Conservation (phyloP, 371 early-diverging fungal species). For the Mortierella sp. region DNA sequence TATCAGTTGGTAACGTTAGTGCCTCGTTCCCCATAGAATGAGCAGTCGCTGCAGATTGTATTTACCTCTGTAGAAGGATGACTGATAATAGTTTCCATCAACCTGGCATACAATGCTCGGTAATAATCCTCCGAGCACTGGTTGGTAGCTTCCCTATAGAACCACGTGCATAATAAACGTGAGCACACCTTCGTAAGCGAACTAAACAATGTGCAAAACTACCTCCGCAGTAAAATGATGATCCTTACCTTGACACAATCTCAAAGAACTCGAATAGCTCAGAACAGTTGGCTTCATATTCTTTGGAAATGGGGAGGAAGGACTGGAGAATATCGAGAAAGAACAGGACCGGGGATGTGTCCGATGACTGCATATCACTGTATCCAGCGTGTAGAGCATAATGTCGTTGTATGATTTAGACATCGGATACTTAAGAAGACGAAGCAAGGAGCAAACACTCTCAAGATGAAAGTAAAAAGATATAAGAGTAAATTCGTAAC, state of each 20-base stretch:
- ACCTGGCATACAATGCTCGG: conserved; percentile 17
- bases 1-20: too few species aligned
- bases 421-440: too few species aligned
- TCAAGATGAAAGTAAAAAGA: not conserved
- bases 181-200: too few species aligned
- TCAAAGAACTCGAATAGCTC: conserved; percentile 58
- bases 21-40: too few species aligned
- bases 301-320: conserved; percentile 54
- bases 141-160: conserved; percentile 20
- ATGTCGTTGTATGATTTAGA: too few species aligned
- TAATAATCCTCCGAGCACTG: conserved; percentile 32
- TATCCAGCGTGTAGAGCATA: too few species aligned
- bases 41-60: not conserved
- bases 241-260: conserved; percentile 40
- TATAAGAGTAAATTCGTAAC: not conserved
- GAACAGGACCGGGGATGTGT: conserved; percentile 43
- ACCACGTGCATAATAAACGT: not conserved
- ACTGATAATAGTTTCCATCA: conserved; percentile 48
- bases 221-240: not conserved
- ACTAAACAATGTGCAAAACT: not conserved
- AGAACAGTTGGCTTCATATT: conserved; percentile 54
- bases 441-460: too few species aligned
- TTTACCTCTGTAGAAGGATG: conserved; percentile 54
- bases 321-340: conserved; percentile 53
- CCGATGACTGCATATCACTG: conserved; percentile 7